phyloP scores from a whole-genome alignment of 2,329 filamentous ascomycete genomes.

The Aspergillus intermedius region DNA sequence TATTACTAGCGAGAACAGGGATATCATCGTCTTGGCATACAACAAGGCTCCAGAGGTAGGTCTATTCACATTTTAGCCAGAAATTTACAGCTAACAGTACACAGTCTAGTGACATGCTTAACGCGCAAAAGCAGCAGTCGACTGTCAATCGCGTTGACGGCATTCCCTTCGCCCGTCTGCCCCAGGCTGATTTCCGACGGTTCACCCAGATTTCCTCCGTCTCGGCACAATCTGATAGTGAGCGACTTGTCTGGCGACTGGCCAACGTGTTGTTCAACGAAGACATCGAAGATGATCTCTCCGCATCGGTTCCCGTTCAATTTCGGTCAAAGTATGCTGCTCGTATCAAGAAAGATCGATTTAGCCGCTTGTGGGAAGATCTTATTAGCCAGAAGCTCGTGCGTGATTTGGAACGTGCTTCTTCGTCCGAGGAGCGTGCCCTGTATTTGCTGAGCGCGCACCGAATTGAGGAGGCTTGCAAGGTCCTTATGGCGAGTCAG shows the following conservation, averaged over 20 bases:
- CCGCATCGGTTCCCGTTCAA: constrained; percentile 33
- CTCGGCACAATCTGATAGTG: constrained; percentile 26
- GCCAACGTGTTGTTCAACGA: constrained; percentile 81
- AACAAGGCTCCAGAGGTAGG: constrained; percentile 17
- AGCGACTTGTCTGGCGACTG: constrained; percentile 68
- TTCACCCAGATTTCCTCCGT: constrained; percentile 24
- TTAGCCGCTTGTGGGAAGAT: constrained; percentile 37
- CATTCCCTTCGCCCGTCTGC: constrained; percentile 50
- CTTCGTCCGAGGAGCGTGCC: constrained; percentile 72
- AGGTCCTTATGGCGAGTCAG: constrained; percentile 64
- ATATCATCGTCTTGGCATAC: constrained; percentile 24
- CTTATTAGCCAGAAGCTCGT: constrained; percentile 57
- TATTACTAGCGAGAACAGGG: constrained; percentile 27
- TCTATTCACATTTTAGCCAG: not conserved
- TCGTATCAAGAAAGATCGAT: constrained; percentile 44
- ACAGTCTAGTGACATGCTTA: constrained; percentile 25
- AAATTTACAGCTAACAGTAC: not conserved
- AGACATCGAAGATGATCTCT: constrained; percentile 43
- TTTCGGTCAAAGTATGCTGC: constrained; percentile 34
- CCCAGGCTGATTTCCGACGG: constrained; percentile 26
- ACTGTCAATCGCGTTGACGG: constrained; percentile 48
- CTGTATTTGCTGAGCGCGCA: constrained; percentile 72
- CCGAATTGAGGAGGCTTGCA: constrained; percentile 75
- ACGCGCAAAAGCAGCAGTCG: constrained; percentile 30
- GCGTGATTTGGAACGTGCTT: constrained; percentile 57